Conservation (phyloP, 148 eudicot species). For the Cornus suecica region DNA sequence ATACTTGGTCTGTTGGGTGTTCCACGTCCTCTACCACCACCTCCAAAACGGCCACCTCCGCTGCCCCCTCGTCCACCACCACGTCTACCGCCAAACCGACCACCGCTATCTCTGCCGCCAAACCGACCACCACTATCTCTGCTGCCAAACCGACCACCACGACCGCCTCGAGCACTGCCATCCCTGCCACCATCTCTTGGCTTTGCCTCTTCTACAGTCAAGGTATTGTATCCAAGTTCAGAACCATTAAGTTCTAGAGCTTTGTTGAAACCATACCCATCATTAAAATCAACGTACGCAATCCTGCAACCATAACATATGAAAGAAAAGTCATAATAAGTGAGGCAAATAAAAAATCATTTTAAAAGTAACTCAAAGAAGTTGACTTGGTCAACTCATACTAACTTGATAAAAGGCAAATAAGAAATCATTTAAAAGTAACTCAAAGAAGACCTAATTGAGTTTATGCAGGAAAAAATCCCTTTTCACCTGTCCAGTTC, state of each 20-base stretch:
- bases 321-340: neutral
- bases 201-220: slow-evolving; percentile 59
- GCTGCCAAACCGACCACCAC: slow-evolving; percentile 25
- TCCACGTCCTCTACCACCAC: slow-evolving; percentile 35
- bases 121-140: slow-evolving; percentile 25
- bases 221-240: slow-evolving; percentile 37
- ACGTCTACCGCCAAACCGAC: slow-evolving; percentile 23
- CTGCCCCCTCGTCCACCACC: slow-evolving; percentile 21
- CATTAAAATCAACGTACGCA: slow-evolving; percentile 60
- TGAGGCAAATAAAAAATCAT: too few relatives aligned
- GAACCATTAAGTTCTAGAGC: slow-evolving; percentile 55
- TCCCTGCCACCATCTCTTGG: slow-evolving; percentile 40
- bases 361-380: too few relatives aligned
- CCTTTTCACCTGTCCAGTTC: neutral
- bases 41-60: slow-evolving; percentile 15
- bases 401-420: too few relatives aligned
- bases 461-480: too few relatives aligned
- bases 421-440: too few relatives aligned
- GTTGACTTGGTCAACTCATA: too few relatives aligned
- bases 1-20: slow-evolving; percentile 24
- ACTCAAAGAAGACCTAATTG: too few relatives aligned
- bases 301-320: slow-evolving; percentile 35
- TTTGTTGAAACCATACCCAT: slow-evolving; percentile 33
- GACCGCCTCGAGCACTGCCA: too few relatives aligned
- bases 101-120: slow-evolving; percentile 29